phyloP scores from a whole-genome alignment of 1,139 yeast genomes.

The Suhomyces bribrorum region DNA sequence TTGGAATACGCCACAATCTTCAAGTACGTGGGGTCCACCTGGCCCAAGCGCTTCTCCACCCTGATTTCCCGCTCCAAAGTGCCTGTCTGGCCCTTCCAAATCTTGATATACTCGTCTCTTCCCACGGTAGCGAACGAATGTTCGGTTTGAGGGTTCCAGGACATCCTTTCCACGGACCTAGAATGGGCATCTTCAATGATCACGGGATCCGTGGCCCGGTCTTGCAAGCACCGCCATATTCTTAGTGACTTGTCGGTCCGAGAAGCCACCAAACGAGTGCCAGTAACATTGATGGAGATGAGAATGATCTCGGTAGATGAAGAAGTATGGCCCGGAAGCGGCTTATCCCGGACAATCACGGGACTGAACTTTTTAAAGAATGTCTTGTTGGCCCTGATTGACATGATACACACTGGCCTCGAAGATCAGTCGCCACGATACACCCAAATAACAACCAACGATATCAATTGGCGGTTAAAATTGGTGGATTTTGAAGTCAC shows the following conservation, averaged over 20 bases:
- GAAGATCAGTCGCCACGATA: no score
- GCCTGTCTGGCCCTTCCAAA: conserved; percentile 56
- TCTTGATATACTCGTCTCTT: conserved; percentile 50
- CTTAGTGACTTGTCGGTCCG: conserved; percentile 49
- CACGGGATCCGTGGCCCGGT: conserved; percentile 33
- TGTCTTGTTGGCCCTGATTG: conserved; percentile 7
- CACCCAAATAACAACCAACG: no score
- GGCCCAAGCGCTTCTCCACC: conserved; percentile 22
- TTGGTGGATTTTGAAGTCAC: no score
- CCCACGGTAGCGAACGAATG: conserved; percentile 60
- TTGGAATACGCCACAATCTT: conserved; percentile 47
- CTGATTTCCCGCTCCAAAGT: conserved; percentile 36
- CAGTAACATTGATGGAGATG: conserved; percentile 40
- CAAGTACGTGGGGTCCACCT: conserved; percentile 18
- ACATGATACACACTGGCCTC: no score
- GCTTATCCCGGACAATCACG: conserved; percentile 26
- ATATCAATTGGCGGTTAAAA: no score
- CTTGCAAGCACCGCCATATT: conserved; percentile 41
- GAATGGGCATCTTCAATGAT: conserved; percentile 48
- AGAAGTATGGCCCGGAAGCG: conserved; percentile 27
- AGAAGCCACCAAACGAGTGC: conserved; percentile 46
- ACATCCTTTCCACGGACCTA: conserved; percentile 48
- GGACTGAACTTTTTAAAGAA: conserved; percentile 29
- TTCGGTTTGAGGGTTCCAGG: conserved; percentile 63
- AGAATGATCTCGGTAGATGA: conserved; percentile 34